phyloP scores from a whole-genome alignment of 805 yeast species.

The Saturnispora kantuleensis region DNA sequence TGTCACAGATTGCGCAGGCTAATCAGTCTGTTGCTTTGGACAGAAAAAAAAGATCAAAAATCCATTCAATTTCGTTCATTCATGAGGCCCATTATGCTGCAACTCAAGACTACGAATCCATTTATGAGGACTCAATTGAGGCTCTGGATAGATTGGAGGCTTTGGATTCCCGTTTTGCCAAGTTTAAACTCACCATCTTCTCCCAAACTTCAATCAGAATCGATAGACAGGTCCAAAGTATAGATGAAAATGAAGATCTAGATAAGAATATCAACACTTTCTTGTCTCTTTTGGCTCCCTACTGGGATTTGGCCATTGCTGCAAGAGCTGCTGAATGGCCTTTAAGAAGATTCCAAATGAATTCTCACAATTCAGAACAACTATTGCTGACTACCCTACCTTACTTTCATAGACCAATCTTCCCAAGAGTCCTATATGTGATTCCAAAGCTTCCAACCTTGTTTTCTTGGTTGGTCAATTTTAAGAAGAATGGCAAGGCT shows the following conservation, averaged over 20 bases:
- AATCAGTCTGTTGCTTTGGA: slow-evolving; percentile 71
- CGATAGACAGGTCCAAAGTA: slow-evolving; percentile 74
- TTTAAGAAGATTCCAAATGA: slow-evolving; percentile 80
- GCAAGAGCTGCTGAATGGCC: slow-evolving; percentile 89
- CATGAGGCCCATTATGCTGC: slow-evolving; percentile 83
- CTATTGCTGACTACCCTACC: slow-evolving; percentile 68
- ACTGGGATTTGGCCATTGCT: slow-evolving; percentile 66
- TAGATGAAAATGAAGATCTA: slow-evolving; percentile 66
- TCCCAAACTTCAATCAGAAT: slow-evolving; percentile 69
- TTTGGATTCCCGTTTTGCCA: slow-evolving; percentile 65
- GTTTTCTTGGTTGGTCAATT: slow-evolving; percentile 60
- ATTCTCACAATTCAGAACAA: slow-evolving; percentile 67
- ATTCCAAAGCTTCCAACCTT: slow-evolving; percentile 66
- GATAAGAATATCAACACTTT: slow-evolving; percentile 69
- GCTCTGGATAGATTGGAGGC: slow-evolving; percentile 65
- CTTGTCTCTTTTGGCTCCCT: slow-evolving; percentile 63
- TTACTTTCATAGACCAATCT: slow-evolving; percentile 65
- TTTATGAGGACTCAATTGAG: slow-evolving; percentile 60
- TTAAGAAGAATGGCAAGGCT: slow-evolving; percentile 44
- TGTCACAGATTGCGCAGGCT: slow-evolving; percentile 55
- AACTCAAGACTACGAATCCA: slow-evolving; percentile 84
- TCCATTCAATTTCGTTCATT: slow-evolving; percentile 82
- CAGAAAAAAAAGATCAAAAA: slow-evolving; percentile 73
- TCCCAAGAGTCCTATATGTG: slow-evolving; percentile 66
- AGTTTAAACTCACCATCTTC: slow-evolving; percentile 65